Evolutionary conservation across 495 filamentous ascomycete genomes (phyloP), one percentile per base, ranked within the genome.

Genomic region (Aspergillus cavernicola): DNA sequence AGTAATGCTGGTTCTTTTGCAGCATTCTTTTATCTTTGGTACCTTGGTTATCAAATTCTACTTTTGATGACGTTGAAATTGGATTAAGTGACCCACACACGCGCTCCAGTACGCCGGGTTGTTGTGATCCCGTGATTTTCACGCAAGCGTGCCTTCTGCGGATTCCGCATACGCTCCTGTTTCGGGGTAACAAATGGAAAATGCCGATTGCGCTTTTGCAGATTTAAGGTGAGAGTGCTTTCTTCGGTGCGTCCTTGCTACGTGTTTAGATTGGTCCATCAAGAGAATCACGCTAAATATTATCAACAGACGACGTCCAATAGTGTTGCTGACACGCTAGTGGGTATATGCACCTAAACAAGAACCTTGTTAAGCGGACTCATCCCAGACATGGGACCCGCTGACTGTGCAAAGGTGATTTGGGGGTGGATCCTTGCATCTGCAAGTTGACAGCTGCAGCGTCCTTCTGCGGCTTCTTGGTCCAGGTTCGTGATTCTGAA

Each of bases 121-220:
- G 59, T 37, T 65, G 43, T 60, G 58, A 59, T 77, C 72, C 66
- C 73, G 72, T 77, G 73, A 74, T 66, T 59, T 56, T 50, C 68
- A 65, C 65, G 63, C 65, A 45, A 63, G 68, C 67, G 67, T 66
- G 62, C 53, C 64, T 67, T 68, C 67, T 71, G 70, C 63, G 64
- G 58, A 47, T 66, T 63, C 58, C 66, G 66, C 64, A 64, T 63
- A 55, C 53, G 18, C 35, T 52, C 58, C 61, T 41, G 45, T 55
- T 65, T 44, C 52, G 56, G 56, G 54, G 66, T 60, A 60, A 69
- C 73, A 73, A 74, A 75, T 77, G 48, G 63, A 63, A 65, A 55
- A 41, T 40, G 48, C 31, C 32, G 61, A 53, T 46, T 46, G 31
- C 16, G 54, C 59, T 35, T 61, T 57, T 39, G 58, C 58, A 56